phyloP scores from a whole-genome alignment of 2,329 filamentous ascomycete genomes.

The Sporothrix pseudoabietina region DNA sequence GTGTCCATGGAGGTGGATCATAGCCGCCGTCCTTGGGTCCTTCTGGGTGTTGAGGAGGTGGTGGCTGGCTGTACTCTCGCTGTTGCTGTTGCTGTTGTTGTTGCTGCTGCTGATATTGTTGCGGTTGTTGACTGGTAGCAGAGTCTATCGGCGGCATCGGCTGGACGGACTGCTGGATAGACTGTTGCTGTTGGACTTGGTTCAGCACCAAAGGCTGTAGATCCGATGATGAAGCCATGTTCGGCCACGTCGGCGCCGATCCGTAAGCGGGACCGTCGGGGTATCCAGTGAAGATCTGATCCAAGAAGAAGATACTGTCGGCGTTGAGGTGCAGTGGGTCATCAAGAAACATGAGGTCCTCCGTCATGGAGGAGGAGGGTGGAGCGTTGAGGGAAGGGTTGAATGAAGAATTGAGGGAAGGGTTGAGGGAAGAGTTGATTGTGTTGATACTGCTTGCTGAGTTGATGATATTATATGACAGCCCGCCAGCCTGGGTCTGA shows the following conservation, averaged over 20 bases:
- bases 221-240: background rate
- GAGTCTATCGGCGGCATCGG: background rate
- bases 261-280: background rate
- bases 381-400: background rate
- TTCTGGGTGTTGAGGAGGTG: background rate
- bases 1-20: slow-evolving; percentile 26
- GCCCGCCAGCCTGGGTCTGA: background rate
- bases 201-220: slow-evolving; percentile 3
- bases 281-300: slow-evolving; percentile 36
- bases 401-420: background rate
- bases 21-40: slow-evolving; percentile 24
- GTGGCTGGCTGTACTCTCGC: background rate
- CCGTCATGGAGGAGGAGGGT: slow-evolving; percentile 6
- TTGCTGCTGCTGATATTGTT: background rate
- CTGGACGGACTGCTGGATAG: background rate
- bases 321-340: slow-evolving; percentile 34
- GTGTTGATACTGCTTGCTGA: background rate
- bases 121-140: background rate
- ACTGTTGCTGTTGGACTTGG: slow-evolving; percentile 18
- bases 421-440: background rate
- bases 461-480: background rate
- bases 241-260: background rate
- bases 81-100: background rate
- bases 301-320: slow-evolving; percentile 38
- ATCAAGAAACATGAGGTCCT: slow-evolving; percentile 29